Conservation (phyloP, 2,329 filamentous ascomycete genomes). For the Colletotrichum sp. region DNA sequence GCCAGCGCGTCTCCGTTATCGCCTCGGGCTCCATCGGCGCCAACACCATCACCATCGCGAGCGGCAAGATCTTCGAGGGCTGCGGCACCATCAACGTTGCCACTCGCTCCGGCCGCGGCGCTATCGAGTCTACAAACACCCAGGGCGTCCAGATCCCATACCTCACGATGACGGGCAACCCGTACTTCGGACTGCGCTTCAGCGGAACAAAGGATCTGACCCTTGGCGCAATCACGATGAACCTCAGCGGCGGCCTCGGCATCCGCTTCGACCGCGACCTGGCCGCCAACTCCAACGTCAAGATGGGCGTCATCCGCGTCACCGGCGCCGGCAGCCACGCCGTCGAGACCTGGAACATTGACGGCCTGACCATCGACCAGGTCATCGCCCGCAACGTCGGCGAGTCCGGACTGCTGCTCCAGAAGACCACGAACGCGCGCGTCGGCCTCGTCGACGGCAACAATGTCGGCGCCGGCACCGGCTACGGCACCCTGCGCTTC, state of each 20-base stretch:
- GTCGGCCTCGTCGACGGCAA: constrained; percentile 61
- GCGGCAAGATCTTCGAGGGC: constrained; percentile 63
- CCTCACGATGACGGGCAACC: constrained; percentile 61
- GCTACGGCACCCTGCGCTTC: constrained; percentile 62
- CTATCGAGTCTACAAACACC: constrained; percentile 57
- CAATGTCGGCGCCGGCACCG: constrained; percentile 56
- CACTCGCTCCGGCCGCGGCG: constrained; percentile 48
- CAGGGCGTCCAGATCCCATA: constrained; percentile 58
- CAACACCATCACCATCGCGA: constrained; percentile 53
- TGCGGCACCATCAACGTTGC: constrained; percentile 60
- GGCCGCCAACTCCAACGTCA: constrained; percentile 57
- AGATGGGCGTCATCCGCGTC: constrained; percentile 56
- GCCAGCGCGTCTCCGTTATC: constrained; percentile 58
- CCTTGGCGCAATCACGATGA: constrained; percentile 59
- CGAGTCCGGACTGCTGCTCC: constrained; percentile 62
- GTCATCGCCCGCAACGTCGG: constrained; percentile 60
- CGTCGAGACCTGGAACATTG: constrained; percentile 66
- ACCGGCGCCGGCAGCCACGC: constrained; percentile 60
- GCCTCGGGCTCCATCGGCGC: constrained; percentile 61
- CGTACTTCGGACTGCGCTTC: constrained; percentile 63
- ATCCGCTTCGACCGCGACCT: constrained; percentile 63
- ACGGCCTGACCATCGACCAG: constrained; percentile 54
- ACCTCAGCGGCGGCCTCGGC: constrained; percentile 57
- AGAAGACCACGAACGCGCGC: constrained; percentile 55
- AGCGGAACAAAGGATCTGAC: constrained; percentile 53